Conservation (phyloP, 768 basidiomycete genomes). For the Fistulinella prunicolor region DNA sequence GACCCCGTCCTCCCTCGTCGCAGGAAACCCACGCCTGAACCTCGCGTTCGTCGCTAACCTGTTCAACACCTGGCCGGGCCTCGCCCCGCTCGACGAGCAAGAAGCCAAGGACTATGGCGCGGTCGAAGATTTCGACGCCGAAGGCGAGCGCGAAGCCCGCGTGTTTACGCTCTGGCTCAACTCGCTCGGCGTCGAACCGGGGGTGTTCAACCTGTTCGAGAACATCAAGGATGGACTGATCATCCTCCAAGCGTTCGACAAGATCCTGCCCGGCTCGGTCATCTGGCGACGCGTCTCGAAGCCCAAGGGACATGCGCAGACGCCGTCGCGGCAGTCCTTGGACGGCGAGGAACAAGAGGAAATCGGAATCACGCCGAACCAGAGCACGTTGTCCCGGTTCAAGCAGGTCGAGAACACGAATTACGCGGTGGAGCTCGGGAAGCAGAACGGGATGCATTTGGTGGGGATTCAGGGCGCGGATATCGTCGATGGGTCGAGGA, state of each 20-base stretch:
- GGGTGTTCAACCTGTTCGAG: slow-evolving; percentile 95
- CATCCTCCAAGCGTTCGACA: slow-evolving; percentile 96
- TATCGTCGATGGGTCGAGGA: slow-evolving; percentile 91
- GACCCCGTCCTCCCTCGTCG: slow-evolving; percentile 83
- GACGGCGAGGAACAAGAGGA: slow-evolving; percentile 68
- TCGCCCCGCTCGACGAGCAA: slow-evolving; percentile 90
- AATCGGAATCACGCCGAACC: slow-evolving; percentile 79
- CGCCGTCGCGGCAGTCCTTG: slow-evolving; percentile 37
- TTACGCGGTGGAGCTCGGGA: slow-evolving; percentile 90
- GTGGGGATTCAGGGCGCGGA: slow-evolving; percentile 98
- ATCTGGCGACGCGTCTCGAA: slow-evolving; percentile 96
- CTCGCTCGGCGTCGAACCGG: slow-evolving; percentile 93
- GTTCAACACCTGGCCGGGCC: slow-evolving; percentile 96
- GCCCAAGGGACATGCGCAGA: slow-evolving; percentile 57
- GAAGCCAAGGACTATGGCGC: slow-evolving; percentile 88
- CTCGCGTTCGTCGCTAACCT: slow-evolving; percentile 98
- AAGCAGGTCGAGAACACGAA: slow-evolving; percentile 99
- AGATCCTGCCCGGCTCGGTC: slow-evolving; percentile 87
- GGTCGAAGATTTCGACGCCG: slow-evolving; percentile 97
- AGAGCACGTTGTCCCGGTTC: slow-evolving; percentile 86
- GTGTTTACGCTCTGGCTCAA: slow-evolving; percentile 99
- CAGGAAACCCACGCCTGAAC: slow-evolving; percentile 96
- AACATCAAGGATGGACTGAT: slow-evolving; percentile 89
- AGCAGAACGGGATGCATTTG: slow-evolving; percentile 90
- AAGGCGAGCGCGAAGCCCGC: slow-evolving; percentile 96